phyloP scores from a whole-genome alignment of 2,329 filamentous ascomycete genomes.

The Talaromyces sp. region DNA sequence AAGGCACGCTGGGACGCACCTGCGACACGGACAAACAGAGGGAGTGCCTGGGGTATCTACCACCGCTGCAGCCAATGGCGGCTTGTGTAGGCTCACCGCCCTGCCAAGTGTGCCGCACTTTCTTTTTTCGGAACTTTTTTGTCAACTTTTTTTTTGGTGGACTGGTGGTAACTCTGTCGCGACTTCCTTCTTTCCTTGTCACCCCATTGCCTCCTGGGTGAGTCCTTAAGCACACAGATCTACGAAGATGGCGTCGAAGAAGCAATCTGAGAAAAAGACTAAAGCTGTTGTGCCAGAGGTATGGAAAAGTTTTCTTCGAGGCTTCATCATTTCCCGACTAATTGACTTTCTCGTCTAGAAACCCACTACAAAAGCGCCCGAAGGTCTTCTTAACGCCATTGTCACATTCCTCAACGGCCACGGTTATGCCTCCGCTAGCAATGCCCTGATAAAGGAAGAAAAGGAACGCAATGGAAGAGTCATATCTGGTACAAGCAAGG shows the following conservation, averaged over 20 bases:
- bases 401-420: slow-evolving; percentile 65
- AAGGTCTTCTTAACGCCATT: slow-evolving; percentile 62
- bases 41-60: neutral
- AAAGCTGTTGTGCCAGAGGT: slow-evolving; percentile 13
- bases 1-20: slow-evolving; percentile 1
- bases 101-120: slow-evolving; percentile 16
- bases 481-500: slow-evolving; percentile 26
- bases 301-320: neutral
- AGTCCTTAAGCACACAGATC: neutral
- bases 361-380: slow-evolving; percentile 6
- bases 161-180: neutral
- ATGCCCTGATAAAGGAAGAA: slow-evolving; percentile 64
- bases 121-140: slow-evolving; percentile 16
- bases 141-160: neutral
- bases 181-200: neutral
- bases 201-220: neutral
- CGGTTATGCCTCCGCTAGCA: slow-evolving; percentile 62
- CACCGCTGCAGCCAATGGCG: neutral
- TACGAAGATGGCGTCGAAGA: slow-evolving; percentile 30
- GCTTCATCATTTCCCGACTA: neutral
- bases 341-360: neutral
- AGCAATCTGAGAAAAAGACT: slow-evolving; percentile 28
- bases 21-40: neutral
- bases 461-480: slow-evolving; percentile 36
- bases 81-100: slow-evolving; percentile 15